Evolutionary conservation across 1,284 basidiomycete species (phyloP).

Genomic region (Cystobasidium sp.): DNA sequence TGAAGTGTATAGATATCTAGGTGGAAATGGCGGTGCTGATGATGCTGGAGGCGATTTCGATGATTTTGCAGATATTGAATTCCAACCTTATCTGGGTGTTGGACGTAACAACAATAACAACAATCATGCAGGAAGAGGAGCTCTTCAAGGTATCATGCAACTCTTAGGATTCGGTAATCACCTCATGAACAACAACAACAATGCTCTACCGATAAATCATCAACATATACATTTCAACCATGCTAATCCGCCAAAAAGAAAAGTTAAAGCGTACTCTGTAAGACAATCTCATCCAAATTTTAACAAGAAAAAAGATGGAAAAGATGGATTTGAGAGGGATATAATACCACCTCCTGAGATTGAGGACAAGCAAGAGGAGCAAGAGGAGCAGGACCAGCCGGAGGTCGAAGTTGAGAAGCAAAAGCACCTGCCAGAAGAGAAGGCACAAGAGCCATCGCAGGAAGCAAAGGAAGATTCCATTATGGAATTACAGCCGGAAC

Average conservation of each 20-base stretch:
- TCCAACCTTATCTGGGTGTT: neutral
- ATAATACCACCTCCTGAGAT: constrained; percentile 35
- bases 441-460: constrained; percentile 64
- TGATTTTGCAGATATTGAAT: neutral
- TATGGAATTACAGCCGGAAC: neutral
- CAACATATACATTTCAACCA: neutral
- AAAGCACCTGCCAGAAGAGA: constrained; percentile 67
- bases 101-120: neutral
- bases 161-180: constrained; percentile 7
- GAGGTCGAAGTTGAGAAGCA: constrained; percentile 63
- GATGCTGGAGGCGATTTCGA: neutral
- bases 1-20: neutral
- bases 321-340: constrained; percentile 41
- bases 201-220: neutral
- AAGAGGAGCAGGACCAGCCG: constrained; percentile 39
- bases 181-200: neutral
- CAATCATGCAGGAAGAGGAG: constrained; percentile 8
- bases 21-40: neutral
- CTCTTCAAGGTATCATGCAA: constrained; percentile 6
- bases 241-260: constrained; percentile 23
- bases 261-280: constrained; percentile 37
- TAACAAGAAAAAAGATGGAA: constrained; percentile 38
- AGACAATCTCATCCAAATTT: constrained; percentile 36
- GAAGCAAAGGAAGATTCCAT: constrained; percentile 51
- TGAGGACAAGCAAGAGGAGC: constrained; percentile 28